Conservation (phyloP, 140 eudicot genomes). For the Flaveria floridana region DNA sequence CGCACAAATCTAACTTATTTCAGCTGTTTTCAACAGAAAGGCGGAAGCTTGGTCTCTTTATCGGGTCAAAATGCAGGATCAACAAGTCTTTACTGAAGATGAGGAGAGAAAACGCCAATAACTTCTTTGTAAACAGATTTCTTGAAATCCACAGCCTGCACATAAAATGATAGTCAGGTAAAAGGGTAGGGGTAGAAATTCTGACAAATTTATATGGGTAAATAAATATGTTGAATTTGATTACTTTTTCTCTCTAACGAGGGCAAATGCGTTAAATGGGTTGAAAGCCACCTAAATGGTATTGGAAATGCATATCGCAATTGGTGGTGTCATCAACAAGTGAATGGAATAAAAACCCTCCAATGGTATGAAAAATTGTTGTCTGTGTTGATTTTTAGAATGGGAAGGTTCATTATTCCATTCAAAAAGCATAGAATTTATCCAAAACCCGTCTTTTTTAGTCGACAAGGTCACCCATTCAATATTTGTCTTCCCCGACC, state of each 20-base stretch:
- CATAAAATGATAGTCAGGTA: neutral
- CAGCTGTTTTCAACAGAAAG: neutral
- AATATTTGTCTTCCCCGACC: no score
- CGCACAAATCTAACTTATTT: neutral
- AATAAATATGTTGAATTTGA: neutral
- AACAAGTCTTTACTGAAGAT: slow-evolving; percentile 49
- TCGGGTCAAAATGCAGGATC: neutral
- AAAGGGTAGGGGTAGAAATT: neutral
- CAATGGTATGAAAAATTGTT: no score
- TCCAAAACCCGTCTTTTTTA: no score
- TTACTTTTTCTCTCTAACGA: neutral
- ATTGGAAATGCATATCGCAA: neutral
- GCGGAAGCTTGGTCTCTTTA: neutral
- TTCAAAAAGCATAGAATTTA: no score
- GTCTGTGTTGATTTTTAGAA: no score
- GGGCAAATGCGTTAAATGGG: neutral
- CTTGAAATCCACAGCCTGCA: slow-evolving; percentile 95
- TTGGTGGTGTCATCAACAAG: no score
- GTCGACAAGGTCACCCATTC: no score
- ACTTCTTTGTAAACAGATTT: slow-evolving; percentile 86
- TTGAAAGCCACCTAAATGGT: neutral
- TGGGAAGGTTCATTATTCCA: no score
- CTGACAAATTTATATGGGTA: neutral
- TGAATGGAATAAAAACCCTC: no score
- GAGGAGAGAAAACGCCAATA: slow-evolving; percentile 59